phyloP scores from a whole-genome alignment of 768 basidiomycete genomes.

The Trametes coccinea region DNA sequence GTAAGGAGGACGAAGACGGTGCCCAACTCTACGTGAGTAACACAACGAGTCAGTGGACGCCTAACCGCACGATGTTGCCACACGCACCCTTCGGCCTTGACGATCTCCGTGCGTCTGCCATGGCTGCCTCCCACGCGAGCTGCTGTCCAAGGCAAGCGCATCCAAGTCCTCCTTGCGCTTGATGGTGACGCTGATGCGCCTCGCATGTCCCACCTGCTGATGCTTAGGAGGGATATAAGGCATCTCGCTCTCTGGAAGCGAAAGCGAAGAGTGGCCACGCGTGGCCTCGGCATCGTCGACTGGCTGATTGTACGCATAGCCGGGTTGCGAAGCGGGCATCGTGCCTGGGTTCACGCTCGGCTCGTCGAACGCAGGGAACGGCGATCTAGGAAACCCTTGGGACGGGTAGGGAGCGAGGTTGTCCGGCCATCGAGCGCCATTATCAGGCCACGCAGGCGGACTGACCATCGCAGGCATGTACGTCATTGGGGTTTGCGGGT shows the following conservation, averaged over 20 bases:
- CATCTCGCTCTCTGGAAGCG: slow-evolving; percentile 23
- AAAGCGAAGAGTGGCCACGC: neutral
- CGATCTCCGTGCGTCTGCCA: slow-evolving; percentile 26
- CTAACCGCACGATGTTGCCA: neutral
- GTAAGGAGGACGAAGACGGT: slow-evolving; percentile 10
- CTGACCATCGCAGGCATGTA: slow-evolving; percentile 12
- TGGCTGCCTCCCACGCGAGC: slow-evolving; percentile 8
- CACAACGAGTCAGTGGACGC: neutral
- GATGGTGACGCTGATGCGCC: slow-evolving; percentile 41
- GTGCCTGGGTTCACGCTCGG: neutral
- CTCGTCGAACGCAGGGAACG: neutral
- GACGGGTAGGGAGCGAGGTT: neutral
- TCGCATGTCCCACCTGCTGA: slow-evolving; percentile 39
- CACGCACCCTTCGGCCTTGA: slow-evolving; percentile 20
- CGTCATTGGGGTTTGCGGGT: slow-evolving; percentile 9
- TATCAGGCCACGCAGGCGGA: neutral
- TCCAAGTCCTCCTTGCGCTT: slow-evolving; percentile 35
- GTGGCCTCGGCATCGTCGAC: neutral
- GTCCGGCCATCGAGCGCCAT: neutral
- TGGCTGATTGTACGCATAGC: neutral
- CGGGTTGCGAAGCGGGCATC: neutral
- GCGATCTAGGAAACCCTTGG: neutral
- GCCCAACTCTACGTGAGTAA: slow-evolving; percentile 15
- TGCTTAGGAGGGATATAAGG: slow-evolving; percentile 36
- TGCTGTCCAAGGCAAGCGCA: slow-evolving; percentile 23